phyloP scores from a whole-genome alignment of 164 flowering plant genomes.

The Buxus sempervirens region DNA sequence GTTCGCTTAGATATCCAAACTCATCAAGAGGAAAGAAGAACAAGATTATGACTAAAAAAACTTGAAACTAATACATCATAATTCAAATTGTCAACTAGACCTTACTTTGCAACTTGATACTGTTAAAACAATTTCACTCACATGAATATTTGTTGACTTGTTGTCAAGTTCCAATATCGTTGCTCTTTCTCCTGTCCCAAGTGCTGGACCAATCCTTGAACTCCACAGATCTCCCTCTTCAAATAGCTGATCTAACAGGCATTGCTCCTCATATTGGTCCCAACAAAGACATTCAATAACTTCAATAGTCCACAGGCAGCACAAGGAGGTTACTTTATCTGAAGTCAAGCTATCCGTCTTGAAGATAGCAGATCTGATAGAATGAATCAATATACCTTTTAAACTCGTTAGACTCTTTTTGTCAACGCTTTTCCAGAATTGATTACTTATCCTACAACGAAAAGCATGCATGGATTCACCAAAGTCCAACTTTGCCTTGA shows the following conservation, averaged over 20 bases:
- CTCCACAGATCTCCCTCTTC: constrained; percentile 53
- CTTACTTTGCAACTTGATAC: neutral
- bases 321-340: constrained; percentile 38
- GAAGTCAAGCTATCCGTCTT: constrained; percentile 25
- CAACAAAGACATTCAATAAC: constrained; percentile 45
- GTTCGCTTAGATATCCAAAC: neutral
- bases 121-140: constrained; percentile 23
- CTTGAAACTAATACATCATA: neutral
- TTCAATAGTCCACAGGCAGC: constrained; percentile 58
- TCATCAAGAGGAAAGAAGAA: neutral
- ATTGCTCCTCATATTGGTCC: constrained; percentile 56
- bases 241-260: constrained; percentile 57
- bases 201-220: constrained; percentile 42
- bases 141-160: constrained; percentile 22
- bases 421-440: constrained; percentile 42
- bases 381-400: constrained; percentile 43
- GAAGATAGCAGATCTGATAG: constrained; percentile 49
- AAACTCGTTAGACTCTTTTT: constrained; percentile 24
- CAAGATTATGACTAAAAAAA: neutral
- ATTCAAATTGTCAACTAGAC: neutral
- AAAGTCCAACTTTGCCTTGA: constrained; percentile 30
- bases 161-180: constrained; percentile 21
- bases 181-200: constrained; percentile 23
- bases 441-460: constrained; percentile 31
- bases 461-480: constrained; percentile 47